Evolutionary conservation across 352 stramenopile species (phyloP).

Genomic region (Paralagenidium karlingii): DNA sequence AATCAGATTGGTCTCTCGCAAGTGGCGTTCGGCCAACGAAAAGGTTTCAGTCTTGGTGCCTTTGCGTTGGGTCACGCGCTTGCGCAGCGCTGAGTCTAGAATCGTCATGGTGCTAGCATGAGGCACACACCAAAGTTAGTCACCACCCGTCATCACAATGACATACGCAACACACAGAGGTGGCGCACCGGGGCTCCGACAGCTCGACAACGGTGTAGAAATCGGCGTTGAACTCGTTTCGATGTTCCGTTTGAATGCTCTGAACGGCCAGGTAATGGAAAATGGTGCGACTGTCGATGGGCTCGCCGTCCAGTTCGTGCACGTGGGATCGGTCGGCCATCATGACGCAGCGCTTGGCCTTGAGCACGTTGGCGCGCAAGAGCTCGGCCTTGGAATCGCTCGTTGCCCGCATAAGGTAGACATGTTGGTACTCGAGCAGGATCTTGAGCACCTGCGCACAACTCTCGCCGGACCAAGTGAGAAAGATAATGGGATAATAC

Average conservation of each 20-base stretch:
- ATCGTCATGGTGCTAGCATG: slow-evolving; percentile 59
- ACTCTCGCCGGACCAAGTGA: slow-evolving; percentile 32
- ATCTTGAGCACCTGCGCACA: slow-evolving; percentile 7
- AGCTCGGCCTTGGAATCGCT: slow-evolving; percentile 39
- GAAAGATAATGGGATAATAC: slow-evolving; percentile 42
- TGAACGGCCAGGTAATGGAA: slow-evolving; percentile 54
- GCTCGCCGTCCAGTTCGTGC: slow-evolving; percentile 37
- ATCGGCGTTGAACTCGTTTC: slow-evolving; percentile 21
- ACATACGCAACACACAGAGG: too few relatives aligned
- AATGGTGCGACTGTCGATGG: slow-evolving; percentile 43
- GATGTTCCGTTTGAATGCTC: slow-evolving; percentile 41
- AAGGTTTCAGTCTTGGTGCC: too few relatives aligned
- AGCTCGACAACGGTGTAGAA: slow-evolving; percentile 50
- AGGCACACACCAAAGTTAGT: too few relatives aligned
- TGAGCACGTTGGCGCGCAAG: slow-evolving; percentile 40
- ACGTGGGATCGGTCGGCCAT: slow-evolving; percentile 43
- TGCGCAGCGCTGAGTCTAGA: slow-evolving; percentile 44
- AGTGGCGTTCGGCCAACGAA: too few relatives aligned
- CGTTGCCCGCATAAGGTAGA: slow-evolving; percentile 40
- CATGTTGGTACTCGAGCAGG: slow-evolving; percentile 29
- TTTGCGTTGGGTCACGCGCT: too few relatives aligned
- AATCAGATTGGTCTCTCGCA: too few relatives aligned
- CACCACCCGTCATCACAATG: too few relatives aligned
- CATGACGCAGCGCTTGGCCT: slow-evolving; percentile 35
- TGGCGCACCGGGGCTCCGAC: slow-evolving; percentile 29